Base-by-base conservation (phyloP, 257 asterid species). In the Eustoma russellianum region DNA sequence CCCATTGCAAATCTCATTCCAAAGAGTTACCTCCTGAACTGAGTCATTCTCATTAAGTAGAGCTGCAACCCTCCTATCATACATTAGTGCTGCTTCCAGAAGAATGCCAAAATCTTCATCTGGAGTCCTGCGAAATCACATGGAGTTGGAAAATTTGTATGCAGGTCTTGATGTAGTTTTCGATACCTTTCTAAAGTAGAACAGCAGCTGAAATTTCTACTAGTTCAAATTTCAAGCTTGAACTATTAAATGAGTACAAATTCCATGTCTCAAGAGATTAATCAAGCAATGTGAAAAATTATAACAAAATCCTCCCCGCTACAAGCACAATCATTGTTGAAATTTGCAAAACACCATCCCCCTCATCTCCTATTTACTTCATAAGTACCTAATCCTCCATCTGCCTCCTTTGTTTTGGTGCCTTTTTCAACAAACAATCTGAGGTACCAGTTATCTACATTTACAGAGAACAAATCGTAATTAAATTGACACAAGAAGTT, bases 21-120 rank as follows among this genome's bases (percentile, higher is more conserved):
- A 87, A 30, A 80, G 50, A 57, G 62, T 72, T 55, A 79, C 97
- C 59, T 82, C 84, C 53, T 73, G 77, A 53, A 50, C 61, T 53
- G 76, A 69, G 68, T 85, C 97, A 70, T 77, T 78, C 79, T 91
- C 98, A 17, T 83, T 78, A 50, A 84, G 58, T 47, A 72, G 62
- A 59, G 90, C 95, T 62, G 98, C 83, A 60, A 91, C 94, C 14
- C 97, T 86, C 67, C 97, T 74, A 74, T 88, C 98, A 66, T 91
- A 91, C 93, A 87, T 85, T 52, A 91, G 82, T 61, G 98, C 98
- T 19, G 97, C 98, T 75, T 87, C 98, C 59, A 91, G 70, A 66
- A 91, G 91, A 66, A 87, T 88, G 64, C 86, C 72, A 59, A 91
- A 87, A 66, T 91, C 96, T 77, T 91, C 98, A 74, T 91, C 97